Conservation (phyloP, 1,284 basidiomycete genomes). For the Ustilago sp. region DNA sequence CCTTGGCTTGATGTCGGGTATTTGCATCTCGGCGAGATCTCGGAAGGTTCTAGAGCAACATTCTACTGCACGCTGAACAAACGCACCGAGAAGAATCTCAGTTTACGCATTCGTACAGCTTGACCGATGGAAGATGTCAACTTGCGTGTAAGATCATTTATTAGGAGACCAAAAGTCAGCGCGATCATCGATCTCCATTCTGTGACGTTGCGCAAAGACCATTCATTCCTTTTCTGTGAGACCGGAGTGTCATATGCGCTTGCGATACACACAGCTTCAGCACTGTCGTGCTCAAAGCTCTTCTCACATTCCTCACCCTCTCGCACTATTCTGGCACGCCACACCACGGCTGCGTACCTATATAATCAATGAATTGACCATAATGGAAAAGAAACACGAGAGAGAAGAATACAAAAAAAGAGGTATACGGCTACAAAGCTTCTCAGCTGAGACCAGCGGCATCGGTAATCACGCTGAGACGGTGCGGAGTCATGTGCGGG, state of each 20-base stretch:
- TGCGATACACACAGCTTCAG: too few relatives aligned
- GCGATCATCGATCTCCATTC: background rate
- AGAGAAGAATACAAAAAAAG: background rate
- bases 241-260: too few relatives aligned
- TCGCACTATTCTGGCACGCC: too few relatives aligned
- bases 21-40: background rate
- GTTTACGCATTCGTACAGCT: background rate
- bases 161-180: background rate
- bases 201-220: too few relatives aligned
- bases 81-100: background rate
- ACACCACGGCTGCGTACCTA: too few relatives aligned
- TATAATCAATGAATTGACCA: conserved; percentile 15
- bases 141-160: background rate
- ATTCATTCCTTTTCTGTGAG: too few relatives aligned
- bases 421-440: background rate
- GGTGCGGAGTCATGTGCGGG: conserved; percentile 51
- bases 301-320: too few relatives aligned
- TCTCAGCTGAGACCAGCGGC: conserved; percentile 33
- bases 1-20: background rate
- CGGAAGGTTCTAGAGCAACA: conserved; percentile 1
- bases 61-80: background rate
- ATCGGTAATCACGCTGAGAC: conserved; percentile 43
- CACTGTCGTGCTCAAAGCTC: too few relatives aligned
- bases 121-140: background rate
- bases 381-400: conserved; percentile 30